phyloP scores from a whole-genome alignment of 495 filamentous ascomycete genomes.

The Penicillium cinerascens region DNA sequence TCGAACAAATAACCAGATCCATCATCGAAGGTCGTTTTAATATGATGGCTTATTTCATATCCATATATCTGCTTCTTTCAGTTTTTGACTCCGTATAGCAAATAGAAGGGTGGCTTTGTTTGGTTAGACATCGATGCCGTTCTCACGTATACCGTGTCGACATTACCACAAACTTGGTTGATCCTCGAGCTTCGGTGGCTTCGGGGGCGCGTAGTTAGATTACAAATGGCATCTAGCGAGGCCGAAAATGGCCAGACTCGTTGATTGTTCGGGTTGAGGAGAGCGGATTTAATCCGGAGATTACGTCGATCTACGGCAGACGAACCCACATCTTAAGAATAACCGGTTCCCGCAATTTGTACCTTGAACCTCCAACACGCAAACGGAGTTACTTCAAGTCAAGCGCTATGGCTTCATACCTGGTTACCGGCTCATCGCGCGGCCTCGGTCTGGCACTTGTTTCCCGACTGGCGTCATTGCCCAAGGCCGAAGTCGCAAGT shows the following conservation, averaged over 20 bases:
- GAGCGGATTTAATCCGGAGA: slow-evolving; percentile 7
- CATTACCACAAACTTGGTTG: too few relatives aligned
- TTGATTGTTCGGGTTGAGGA: not conserved
- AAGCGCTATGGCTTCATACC: slow-evolving; percentile 24
- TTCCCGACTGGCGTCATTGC: slow-evolving; percentile 23
- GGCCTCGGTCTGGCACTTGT: slow-evolving; percentile 54
- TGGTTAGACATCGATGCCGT: not conserved
- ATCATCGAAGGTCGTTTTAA: too few relatives aligned
- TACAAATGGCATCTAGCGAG: not conserved
- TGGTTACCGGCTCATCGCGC: slow-evolving; percentile 43
- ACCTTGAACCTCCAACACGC: too few relatives aligned
- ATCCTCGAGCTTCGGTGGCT: too few relatives aligned
- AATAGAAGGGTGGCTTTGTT: not conserved
- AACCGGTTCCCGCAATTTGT: not conserved
- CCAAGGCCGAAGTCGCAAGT: slow-evolving; percentile 27
- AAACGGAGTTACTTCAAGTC: not conserved
- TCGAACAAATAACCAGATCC: not conserved
- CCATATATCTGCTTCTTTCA: not conserved
- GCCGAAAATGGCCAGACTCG: too few relatives aligned
- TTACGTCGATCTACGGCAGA: not conserved
- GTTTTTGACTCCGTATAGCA: not conserved
- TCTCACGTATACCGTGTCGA: not conserved
- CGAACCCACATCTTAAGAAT: not conserved
- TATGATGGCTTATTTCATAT: not conserved
- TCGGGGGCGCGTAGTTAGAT: not conserved